Evolutionary conservation across 2,329 filamentous ascomycete species (phyloP).

Genomic region (Penicillium paneum): DNA sequence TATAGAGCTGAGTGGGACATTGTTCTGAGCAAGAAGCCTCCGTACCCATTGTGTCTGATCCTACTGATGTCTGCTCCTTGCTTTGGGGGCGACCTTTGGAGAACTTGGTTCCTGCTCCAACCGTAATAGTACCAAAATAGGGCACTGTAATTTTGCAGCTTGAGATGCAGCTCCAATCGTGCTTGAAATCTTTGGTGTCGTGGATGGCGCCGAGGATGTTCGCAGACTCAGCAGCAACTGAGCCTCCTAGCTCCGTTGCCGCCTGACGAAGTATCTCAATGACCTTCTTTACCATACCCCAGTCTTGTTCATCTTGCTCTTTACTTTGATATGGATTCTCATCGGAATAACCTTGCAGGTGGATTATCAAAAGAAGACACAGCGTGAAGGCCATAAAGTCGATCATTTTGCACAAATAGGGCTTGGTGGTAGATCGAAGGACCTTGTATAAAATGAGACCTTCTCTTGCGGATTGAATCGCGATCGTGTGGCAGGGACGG

Average conservation of each 20-base stretch:
- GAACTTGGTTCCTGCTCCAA: constrained; percentile 36
- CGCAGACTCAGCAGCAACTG: constrained; percentile 45
- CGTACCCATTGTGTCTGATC: not conserved
- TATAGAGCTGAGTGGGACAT: constrained; percentile 20
- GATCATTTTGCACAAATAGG: constrained; percentile 46
- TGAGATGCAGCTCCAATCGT: constrained; percentile 12
- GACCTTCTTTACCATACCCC: constrained; percentile 34
- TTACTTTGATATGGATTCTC: constrained; percentile 18
- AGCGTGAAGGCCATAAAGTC: constrained; percentile 51
- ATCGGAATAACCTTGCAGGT: constrained; percentile 40
- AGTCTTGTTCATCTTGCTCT: constrained; percentile 38
- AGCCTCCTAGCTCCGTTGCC: constrained; percentile 36
- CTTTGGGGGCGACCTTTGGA: constrained; percentile 6
- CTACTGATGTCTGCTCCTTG: constrained; percentile 14
- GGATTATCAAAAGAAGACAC: constrained; percentile 45
- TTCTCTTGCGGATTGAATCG: constrained; percentile 44
- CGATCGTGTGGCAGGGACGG: constrained; percentile 38
- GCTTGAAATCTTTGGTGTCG: constrained; percentile 12
- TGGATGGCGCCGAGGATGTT: constrained; percentile 42
- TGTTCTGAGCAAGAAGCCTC: constrained; percentile 4
- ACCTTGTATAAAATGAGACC: constrained; percentile 40
- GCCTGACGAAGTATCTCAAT: constrained; percentile 34
- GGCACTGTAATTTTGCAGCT: constrained; percentile 45
- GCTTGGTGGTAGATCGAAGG: constrained; percentile 31
- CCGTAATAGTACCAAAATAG: constrained; percentile 46